These are phyloP conservation scores for Acanthochlamys bracteata DNA, from an alignment of 106 monocot species.

Conservation along the genomic window DNA sequence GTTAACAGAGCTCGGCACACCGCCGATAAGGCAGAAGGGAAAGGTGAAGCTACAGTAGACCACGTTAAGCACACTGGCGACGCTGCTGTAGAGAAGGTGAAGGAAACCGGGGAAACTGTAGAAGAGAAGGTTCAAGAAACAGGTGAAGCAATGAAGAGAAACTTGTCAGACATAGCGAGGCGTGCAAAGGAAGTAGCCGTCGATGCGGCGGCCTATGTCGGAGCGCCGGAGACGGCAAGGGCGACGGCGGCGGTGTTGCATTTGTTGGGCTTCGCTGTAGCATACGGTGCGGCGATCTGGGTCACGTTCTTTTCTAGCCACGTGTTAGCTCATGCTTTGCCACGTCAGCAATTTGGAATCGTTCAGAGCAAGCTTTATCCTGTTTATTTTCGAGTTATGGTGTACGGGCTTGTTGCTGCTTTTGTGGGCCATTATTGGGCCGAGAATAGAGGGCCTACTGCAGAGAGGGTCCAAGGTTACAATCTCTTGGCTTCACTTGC, in stretches of 20 bases:
- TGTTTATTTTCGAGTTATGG: constrained; percentile 63
- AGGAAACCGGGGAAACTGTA: neutral
- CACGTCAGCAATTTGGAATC: constrained; percentile 74
- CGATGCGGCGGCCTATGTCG: constrained; percentile 22
- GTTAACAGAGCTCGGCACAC: neutral
- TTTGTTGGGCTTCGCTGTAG: constrained; percentile 43
- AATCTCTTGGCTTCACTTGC: constrained; percentile 38
- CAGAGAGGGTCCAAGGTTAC: constrained; percentile 32
- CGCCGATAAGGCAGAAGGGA: neutral
- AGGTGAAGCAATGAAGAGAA: neutral
- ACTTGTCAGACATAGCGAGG: constrained; percentile 34
- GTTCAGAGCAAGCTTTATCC: constrained; percentile 81
- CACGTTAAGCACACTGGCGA: neutral
- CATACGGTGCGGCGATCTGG: constrained; percentile 67
- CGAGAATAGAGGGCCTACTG: constrained; percentile 1
- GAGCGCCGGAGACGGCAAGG: constrained; percentile 11
- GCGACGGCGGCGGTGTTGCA: constrained; percentile 24
- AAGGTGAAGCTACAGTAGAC: neutral
- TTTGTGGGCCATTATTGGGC: constrained; percentile 27
- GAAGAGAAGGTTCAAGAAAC: neutral
- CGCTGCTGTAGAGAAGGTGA: constrained; percentile 15
- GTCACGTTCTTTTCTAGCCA: constrained; percentile 84
- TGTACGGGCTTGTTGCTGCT: constrained; percentile 22
- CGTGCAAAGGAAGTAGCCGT: constrained; percentile 27
- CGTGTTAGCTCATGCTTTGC: constrained; percentile 47